Conservation (phyloP, 2,329 filamentous ascomycete genomes). For the Stemphylium lycopersici region DNA sequence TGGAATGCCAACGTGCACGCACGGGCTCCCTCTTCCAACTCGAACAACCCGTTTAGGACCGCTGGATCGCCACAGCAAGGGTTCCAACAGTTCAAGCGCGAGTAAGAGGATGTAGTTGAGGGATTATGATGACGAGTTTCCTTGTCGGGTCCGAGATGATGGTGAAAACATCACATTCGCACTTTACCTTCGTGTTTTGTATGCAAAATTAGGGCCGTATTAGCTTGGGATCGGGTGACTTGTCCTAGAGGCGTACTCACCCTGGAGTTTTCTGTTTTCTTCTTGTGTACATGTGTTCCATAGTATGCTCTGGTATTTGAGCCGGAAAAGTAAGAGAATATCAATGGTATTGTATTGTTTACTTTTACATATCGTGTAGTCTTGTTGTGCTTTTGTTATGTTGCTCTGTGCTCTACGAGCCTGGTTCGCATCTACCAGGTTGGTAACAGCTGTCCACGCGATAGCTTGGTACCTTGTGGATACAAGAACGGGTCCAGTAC, state of each 20-base stretch:
- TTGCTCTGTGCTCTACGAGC: no score
- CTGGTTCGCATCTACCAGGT: no score
- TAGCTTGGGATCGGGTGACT: not conserved
- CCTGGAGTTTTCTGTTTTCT: not conserved
- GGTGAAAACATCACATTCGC: not conserved
- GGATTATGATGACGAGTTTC: not conserved
- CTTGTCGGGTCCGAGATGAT: not conserved
- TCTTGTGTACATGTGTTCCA: not conserved
- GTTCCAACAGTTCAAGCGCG: slow-evolving; percentile 13
- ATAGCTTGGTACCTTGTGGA: no score
- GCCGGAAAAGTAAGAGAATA: not conserved
- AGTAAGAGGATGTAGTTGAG: slow-evolving; percentile 7
- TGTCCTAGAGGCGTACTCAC: not conserved
- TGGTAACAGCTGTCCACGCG: no score
- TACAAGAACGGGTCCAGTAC: no score
- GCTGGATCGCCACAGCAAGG: slow-evolving; percentile 5
- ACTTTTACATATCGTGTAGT: no score
- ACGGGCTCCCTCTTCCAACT: not conserved
- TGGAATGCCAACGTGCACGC: slow-evolving; percentile 12
- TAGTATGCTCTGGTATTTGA: not conserved
- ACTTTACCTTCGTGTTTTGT: not conserved
- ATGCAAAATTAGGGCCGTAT: not conserved
- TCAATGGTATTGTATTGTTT: no score
- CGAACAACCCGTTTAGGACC: slow-evolving; percentile 25
- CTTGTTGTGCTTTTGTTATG: no score